Percentiles rank a stretch among this genome's conserved stretches.
Conservation (phyloP, 495 filamentous ascomycete species). For the Aspergillus ostianus region DNA sequence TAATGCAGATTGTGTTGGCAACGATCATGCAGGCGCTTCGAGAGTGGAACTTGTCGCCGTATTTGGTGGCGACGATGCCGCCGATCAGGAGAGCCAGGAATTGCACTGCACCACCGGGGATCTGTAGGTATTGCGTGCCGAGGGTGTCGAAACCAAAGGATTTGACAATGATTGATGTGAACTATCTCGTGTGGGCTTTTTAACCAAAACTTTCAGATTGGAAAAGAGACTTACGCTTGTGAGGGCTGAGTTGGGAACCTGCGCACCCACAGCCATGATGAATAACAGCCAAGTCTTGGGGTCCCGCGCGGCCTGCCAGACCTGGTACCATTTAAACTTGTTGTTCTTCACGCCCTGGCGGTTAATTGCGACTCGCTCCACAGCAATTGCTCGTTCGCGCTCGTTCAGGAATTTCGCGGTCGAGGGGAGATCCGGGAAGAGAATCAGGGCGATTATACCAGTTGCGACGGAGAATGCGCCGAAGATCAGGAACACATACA, state of each 20-base stretch:
- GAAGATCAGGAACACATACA: slow-evolving; percentile 52
- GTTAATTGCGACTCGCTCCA: slow-evolving; percentile 44
- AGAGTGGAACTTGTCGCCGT: slow-evolving; percentile 30
- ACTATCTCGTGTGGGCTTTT: slow-evolving; percentile 23
- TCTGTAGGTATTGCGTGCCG: slow-evolving; percentile 55
- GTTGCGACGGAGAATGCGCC: slow-evolving; percentile 35
- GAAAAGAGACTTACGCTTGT: slow-evolving; percentile 29
- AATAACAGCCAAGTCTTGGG: slow-evolving; percentile 51
- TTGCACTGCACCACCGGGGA: slow-evolving; percentile 45
- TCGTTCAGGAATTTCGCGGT: slow-evolving; percentile 46
- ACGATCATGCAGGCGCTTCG: slow-evolving; percentile 33
- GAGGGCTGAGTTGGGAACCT: slow-evolving; percentile 39
- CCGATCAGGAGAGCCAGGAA: slow-evolving; percentile 36
- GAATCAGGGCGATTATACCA: slow-evolving; percentile 35
- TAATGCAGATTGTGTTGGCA: slow-evolving; percentile 52
- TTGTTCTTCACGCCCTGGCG: slow-evolving; percentile 46
- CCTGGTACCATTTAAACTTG: slow-evolving; percentile 49
- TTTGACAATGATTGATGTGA: slow-evolving; percentile 47
- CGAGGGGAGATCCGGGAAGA: slow-evolving; percentile 45
- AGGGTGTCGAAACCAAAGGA: slow-evolving; percentile 55
- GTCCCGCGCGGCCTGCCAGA: slow-evolving; percentile 45
- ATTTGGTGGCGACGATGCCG: slow-evolving; percentile 42
- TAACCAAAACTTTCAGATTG: not conserved
- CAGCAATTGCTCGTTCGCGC: slow-evolving; percentile 39
- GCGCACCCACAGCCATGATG: slow-evolving; percentile 33